Base-by-base conservation (phyloP, 306 rosid genomes). In the Alnus glutinosa region DNA sequence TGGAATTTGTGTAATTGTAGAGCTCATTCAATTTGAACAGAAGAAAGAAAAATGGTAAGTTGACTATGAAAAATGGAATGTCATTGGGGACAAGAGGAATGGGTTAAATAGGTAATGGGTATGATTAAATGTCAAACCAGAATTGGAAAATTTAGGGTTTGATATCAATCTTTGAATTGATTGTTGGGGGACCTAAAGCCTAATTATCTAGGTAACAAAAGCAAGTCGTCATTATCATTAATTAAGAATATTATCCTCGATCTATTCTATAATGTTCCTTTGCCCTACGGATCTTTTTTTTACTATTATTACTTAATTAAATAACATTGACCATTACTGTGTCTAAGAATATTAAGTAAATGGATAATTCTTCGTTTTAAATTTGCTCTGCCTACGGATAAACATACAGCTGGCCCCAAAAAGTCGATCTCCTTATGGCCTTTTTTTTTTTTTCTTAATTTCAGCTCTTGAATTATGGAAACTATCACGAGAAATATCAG, bases 251-350 rank as follows among this genome's bases (percentile, higher is more conserved):
- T 84, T 73, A 84, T 80, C 87, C 81, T 66, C 50, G 46, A 48
- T 23, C 28, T 23, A 23, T 23, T 23, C 28, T 23, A 50, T 68
- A 42, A 63, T 78, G 59, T 39, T 48, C 9, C 47, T 47, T 78
- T 74, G 68, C 23, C 2, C 28, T 46, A 46, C 49, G 78, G 54
- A 82, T 37, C 63, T 51, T 23, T 23, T 23, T 23, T 23, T 12
- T 30, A 0, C 18, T 42, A 49, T 55, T 59, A 18, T 19, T 76
- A 44, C 15, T 47, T 62, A 30, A 46, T 70, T 74, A 55, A 78
- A 80, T 70, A 36, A 73, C 15, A 80, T 80, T 80, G 84, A 82
- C 87, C 79, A 23, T 36, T 63, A 77, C 75, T 79, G 28, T 47
- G 18, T 64, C 81, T 57, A 37, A 55, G 75, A 19, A 50, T 23